Evolutionary conservation across 371 early-diverging fungal species (phyloP).

Genomic region (Zopfochytrium polystomum): DNA sequence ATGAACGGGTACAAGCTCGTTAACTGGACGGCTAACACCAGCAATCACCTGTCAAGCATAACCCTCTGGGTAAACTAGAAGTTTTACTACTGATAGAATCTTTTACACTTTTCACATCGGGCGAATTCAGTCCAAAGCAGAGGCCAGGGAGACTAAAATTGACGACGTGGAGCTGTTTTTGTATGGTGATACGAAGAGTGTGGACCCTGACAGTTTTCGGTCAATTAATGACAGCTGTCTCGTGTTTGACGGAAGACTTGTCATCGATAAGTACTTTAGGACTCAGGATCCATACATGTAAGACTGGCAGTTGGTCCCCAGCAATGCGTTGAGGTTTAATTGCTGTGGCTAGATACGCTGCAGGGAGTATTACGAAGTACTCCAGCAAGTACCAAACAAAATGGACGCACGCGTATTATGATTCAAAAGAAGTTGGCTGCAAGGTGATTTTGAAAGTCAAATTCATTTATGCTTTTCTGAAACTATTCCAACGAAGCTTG

Average conservation of each 20-base stretch:
- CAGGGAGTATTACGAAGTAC: constrained; percentile 47
- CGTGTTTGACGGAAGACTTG: constrained; percentile 47
- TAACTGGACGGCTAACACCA: neutral
- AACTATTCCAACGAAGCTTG: constrained; percentile 31
- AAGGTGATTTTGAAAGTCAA: constrained; percentile 20
- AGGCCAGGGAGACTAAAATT: constrained; percentile 7
- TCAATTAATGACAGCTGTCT: constrained; percentile 47
- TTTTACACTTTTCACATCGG: too few relatives aligned
- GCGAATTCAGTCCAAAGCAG: constrained; percentile 8
- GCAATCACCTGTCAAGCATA: neutral
- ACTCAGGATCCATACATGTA: constrained; percentile 50
- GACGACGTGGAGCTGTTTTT: constrained; percentile 28
- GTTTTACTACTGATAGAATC: too few relatives aligned
- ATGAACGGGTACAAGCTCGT: neutral
- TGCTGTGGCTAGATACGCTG: too few relatives aligned
- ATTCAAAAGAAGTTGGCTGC: constrained; percentile 43
- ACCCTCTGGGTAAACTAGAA: too few relatives aligned
- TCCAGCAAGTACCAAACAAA: constrained; percentile 43
- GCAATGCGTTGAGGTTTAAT: too few relatives aligned
- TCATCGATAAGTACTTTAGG: constrained; percentile 47
- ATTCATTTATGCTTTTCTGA: constrained; percentile 9
- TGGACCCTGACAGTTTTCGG: constrained; percentile 39
- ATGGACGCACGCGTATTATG: constrained; percentile 42
- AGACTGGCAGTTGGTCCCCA: too few relatives aligned
- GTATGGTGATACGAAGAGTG: constrained; percentile 42